phyloP scores from a whole-genome alignment of 768 basidiomycete genomes.

The Hortiboletus flavorubellus region DNA sequence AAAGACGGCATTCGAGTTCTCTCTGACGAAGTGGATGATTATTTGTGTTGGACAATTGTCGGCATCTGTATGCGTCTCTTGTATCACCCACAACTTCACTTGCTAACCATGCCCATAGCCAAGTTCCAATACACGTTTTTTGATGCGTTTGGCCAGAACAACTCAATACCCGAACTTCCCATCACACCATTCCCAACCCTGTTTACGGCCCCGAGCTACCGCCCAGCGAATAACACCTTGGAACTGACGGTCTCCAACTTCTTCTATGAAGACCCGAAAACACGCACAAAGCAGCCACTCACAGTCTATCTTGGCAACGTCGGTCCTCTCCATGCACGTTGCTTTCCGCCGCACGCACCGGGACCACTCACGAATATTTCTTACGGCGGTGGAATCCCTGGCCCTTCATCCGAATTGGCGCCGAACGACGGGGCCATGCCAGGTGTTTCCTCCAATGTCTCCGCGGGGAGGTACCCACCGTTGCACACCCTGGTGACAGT shows the following conservation, averaged over 20 bases:
- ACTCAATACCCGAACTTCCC: constrained; percentile 68
- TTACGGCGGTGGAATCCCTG: constrained; percentile 49
- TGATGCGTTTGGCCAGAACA: constrained; percentile 81
- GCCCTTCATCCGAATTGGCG: constrained; percentile 34
- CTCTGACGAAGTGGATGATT: constrained; percentile 91
- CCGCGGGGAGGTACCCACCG: constrained; percentile 50
- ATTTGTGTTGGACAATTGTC: constrained; percentile 93
- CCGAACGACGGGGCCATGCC: constrained; percentile 22
- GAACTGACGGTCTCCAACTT: constrained; percentile 88
- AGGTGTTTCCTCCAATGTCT: constrained; percentile 19
- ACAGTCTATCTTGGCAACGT: constrained; percentile 89
- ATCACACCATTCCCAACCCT: constrained; percentile 91
- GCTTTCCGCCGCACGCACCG: constrained; percentile 70
- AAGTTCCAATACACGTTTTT: constrained; percentile 96
- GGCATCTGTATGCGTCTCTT: constrained; percentile 72
- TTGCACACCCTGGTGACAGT: constrained; percentile 82
- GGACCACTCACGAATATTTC: constrained; percentile 65
- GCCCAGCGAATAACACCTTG: constrained; percentile 66
- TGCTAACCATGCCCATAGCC: constrained; percentile 44
- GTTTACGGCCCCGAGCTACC: constrained; percentile 75
- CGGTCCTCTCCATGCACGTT: constrained; percentile 76
- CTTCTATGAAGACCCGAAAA: constrained; percentile 74
- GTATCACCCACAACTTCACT: constrained; percentile 4
- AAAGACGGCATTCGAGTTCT: constrained; percentile 73
- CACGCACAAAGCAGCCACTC: constrained; percentile 62